Evolutionary conservation across 495 filamentous ascomycete genomes (phyloP).

Genomic region (Annulohypoxylon nitens): DNA sequence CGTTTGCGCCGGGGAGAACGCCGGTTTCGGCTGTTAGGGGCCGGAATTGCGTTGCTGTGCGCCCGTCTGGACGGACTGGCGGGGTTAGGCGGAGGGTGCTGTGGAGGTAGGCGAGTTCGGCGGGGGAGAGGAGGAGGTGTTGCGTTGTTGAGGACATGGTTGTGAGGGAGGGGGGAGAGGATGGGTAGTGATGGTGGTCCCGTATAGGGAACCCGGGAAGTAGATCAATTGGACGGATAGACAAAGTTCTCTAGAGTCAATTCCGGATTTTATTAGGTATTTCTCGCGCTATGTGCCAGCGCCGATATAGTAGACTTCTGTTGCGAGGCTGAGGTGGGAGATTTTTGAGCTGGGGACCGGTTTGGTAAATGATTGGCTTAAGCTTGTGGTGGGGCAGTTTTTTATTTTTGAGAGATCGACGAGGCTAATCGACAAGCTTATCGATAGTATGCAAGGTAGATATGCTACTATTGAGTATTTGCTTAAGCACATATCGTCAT

Average conservation of each 20-base stretch:
- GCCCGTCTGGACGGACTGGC: constrained; percentile 92
- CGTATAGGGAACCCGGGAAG: background rate
- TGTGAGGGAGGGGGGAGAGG: constrained; percentile 18
- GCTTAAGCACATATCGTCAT: background rate
- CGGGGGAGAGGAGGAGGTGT: constrained; percentile 82
- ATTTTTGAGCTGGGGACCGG: constrained; percentile 47
- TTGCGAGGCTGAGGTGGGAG: constrained; percentile 44
- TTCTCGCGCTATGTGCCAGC: background rate
- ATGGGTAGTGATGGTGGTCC: background rate
- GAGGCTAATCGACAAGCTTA: constrained; percentile 13
- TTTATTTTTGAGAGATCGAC: background rate
- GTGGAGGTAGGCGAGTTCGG: constrained; percentile 96
- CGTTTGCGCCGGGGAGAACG: constrained; percentile 89
- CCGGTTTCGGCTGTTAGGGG: constrained; percentile 89
- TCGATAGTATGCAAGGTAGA: constrained; percentile 28
- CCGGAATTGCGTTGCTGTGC: constrained; percentile 87
- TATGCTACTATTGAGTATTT: background rate
- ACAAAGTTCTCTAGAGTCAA: background rate
- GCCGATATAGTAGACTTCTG: constrained; percentile 3
- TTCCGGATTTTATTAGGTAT: background rate
- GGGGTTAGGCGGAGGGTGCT: constrained; percentile 80
- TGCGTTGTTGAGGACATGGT: constrained; percentile 53
- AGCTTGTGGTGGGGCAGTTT: constrained; percentile 27
- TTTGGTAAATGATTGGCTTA: constrained; percentile 31
- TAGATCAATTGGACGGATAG: background rate